Conservation (phyloP, 306 rosid genomes). For the Pyrus betulifolia region DNA sequence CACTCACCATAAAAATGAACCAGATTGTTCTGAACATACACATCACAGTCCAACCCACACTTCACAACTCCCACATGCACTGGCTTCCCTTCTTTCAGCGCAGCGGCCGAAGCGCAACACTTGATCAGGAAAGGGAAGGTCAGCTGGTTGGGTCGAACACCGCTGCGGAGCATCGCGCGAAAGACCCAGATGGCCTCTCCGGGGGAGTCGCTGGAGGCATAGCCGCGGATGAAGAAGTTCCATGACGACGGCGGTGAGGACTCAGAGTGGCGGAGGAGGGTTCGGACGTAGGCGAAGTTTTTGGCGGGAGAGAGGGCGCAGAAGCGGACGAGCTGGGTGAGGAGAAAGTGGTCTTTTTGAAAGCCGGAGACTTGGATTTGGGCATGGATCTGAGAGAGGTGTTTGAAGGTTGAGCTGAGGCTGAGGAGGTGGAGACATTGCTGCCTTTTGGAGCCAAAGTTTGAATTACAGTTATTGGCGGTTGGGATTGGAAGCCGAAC, state of each 20-base stretch:
- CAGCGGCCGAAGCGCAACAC: constrained; percentile 37
- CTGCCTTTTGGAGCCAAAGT: constrained; percentile 30
- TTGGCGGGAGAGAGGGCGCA: constrained; percentile 46
- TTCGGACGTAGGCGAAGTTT: constrained; percentile 44
- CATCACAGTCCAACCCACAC: constrained; percentile 57
- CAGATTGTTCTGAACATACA: constrained; percentile 66
- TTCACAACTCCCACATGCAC: constrained; percentile 50
- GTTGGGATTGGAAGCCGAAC: constrained; percentile 25
- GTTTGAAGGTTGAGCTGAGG: constrained; percentile 35
- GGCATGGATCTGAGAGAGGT: constrained; percentile 59
- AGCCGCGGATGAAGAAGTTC: constrained; percentile 76
- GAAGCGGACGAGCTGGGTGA: constrained; percentile 51
- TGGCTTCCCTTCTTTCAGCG: constrained; percentile 54
- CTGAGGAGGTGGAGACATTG: constrained; percentile 53
- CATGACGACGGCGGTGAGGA: constrained; percentile 46
- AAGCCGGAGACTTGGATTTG: constrained; percentile 49
- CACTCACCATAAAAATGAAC: constrained; percentile 61
- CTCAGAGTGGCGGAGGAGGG: constrained; percentile 27
- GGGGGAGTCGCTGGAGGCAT: constrained; percentile 44
- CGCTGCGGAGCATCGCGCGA: constrained; percentile 43
- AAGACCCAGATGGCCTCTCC: constrained; percentile 45
- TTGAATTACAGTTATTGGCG: neutral
- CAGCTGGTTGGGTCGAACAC: constrained; percentile 48
- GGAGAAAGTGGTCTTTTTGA: constrained; percentile 36
- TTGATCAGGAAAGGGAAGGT: constrained; percentile 71